phyloP scores from a whole-genome alignment of 1,139 yeast species.

The Hansenula sp. region DNA sequence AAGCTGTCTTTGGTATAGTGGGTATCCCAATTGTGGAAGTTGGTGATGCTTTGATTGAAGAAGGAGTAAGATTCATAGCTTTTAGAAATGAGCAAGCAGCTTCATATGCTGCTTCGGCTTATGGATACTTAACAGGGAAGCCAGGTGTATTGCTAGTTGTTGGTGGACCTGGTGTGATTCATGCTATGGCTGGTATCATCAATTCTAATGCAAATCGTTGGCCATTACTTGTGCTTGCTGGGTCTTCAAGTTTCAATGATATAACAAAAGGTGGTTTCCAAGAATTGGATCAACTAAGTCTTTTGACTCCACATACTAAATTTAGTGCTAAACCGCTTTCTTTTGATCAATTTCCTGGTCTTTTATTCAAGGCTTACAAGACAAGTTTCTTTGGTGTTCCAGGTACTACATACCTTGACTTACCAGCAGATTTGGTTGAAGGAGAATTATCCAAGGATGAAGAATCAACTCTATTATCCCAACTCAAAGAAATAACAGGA shows the following conservation, averaged over 20 bases:
- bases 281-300: conserved; percentile 56
- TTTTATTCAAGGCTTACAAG: conserved; percentile 46
- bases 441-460: conserved; percentile 10
- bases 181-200: conserved; percentile 58
- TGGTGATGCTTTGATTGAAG: conserved; percentile 48
- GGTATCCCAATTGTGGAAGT: conserved; percentile 68
- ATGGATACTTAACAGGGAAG: conserved; percentile 54
- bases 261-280: conserved; percentile 59
- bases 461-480: conserved; percentile 2
- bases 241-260: conserved; percentile 46
- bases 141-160: conserved; percentile 66
- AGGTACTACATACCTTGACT: conserved; percentile 55
- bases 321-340: conserved; percentile 42
- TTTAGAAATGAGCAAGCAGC: conserved; percentile 69
- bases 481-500: conserved; percentile 5
- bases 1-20: conserved; percentile 58
- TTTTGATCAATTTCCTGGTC: conserved; percentile 31
- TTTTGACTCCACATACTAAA: conserved; percentile 41
- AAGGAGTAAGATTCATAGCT: conserved; percentile 49
- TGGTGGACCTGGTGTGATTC: conserved; percentile 68
- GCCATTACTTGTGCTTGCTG: conserved; percentile 60
- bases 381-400: conserved; percentile 44
- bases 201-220: conserved; percentile 54
- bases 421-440: conserved; percentile 59
- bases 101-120: conserved; percentile 63